Evolutionary conservation across 2,329 filamentous ascomycete species (phyloP).

Genomic region (Dendryphion nanum): DNA sequence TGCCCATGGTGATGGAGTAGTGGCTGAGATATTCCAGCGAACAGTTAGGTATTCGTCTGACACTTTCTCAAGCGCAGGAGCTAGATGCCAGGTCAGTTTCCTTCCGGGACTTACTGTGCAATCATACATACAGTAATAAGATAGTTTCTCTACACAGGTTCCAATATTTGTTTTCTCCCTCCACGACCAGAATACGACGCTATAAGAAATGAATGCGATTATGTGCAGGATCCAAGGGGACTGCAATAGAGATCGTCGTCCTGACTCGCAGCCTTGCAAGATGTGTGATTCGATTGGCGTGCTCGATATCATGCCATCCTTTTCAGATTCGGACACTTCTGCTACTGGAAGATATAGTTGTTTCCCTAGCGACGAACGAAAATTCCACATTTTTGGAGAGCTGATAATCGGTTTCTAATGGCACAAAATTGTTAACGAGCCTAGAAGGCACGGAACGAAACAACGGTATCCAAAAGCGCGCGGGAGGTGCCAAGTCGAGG

Average conservation of each 20-base stretch:
- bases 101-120: neutral
- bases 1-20: neutral
- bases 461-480: too few species aligned
- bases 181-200: neutral
- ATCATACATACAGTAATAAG: neutral
- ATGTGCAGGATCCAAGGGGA: neutral
- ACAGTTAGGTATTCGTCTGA: neutral
- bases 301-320: neutral
- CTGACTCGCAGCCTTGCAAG: neutral
- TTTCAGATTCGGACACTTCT: neutral
- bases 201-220: neutral
- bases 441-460: too few species aligned
- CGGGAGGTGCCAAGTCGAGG: too few species aligned
- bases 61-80: neutral
- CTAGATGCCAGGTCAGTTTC: neutral
- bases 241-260: neutral
- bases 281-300: neutral
- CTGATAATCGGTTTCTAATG: too few species aligned
- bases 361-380: neutral
- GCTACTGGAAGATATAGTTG: neutral
- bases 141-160: neutral
- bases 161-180: neutral
- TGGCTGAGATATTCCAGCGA: conserved; percentile 1
- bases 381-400: conserved; percentile 1
- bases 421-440: too few species aligned